Conservation (phyloP, 768 basidiomycete genomes). For the Pholiota molesta region DNA sequence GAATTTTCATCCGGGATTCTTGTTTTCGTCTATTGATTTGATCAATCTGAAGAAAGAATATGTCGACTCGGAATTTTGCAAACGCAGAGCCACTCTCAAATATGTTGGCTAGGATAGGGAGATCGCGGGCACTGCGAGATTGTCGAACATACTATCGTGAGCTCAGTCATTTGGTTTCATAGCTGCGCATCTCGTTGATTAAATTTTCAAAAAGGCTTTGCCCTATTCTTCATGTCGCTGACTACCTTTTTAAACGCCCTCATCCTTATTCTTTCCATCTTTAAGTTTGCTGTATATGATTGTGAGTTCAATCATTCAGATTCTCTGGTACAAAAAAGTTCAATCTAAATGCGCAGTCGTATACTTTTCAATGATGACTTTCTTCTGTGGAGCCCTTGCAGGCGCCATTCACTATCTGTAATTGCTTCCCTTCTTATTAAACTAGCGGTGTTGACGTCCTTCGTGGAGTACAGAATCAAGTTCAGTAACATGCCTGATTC, state of each 20-base stretch:
- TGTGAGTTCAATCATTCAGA: not conserved
- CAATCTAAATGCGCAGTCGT: not conserved
- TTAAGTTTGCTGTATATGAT: constrained; percentile 10
- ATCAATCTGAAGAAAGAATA: not conserved
- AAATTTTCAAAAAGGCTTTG: constrained; percentile 2
- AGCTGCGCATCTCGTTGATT: not conserved
- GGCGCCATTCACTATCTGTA: constrained; percentile 9
- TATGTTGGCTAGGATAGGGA: not conserved
- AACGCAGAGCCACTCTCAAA: constrained; percentile 1
- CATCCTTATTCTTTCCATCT: constrained; percentile 4
- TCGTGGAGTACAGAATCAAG: not conserved
- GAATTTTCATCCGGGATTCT: too few relatives aligned
- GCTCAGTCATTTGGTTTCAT: not conserved
- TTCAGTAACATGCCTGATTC: constrained; percentile 13
- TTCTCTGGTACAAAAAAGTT: not conserved
- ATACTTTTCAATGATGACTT: constrained; percentile 8
- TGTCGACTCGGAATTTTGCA: not conserved
- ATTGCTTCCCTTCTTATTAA: not conserved
- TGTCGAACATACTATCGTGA: constrained; percentile 14
- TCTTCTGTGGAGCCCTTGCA: constrained; percentile 7
- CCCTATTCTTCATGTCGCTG: constrained; percentile 9
- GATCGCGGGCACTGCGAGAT: not conserved
- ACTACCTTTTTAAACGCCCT: constrained; percentile 9
- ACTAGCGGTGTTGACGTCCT: not conserved
- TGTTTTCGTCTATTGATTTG: too few relatives aligned